These are phyloP conservation scores for Biscogniauxia marginata DNA, from an alignment of 2,329 filamentous ascomycete species.

Conservation along the genomic window DNA sequence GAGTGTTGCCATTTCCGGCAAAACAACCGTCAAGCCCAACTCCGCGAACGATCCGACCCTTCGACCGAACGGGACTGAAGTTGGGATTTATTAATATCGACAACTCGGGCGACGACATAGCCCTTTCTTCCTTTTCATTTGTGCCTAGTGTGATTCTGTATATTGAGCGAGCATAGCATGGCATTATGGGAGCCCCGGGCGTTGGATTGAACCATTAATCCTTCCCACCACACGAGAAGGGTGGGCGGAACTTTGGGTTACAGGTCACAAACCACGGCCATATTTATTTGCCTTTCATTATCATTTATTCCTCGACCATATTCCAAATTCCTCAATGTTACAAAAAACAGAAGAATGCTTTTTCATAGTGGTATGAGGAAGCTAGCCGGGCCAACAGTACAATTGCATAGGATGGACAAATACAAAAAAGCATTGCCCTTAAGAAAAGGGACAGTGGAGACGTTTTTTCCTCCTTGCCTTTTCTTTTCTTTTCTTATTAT, in stretches of 20 bases:
- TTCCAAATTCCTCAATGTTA: conserved; percentile 6
- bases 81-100: conserved; percentile 24
- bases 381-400: conserved; percentile 7
- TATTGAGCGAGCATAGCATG: conserved; percentile 38
- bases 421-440: conserved; percentile 20
- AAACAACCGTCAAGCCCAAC: conserved; percentile 61
- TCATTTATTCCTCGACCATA: conserved; percentile 5
- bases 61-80: conserved; percentile 39
- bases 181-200: conserved; percentile 33
- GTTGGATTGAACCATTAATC: conserved; percentile 27
- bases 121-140: conserved; percentile 27
- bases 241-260: conserved; percentile 3
- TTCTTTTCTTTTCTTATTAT: conserved; percentile 2
- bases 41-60: conserved; percentile 53
- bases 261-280: conserved; percentile 9
- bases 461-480: conserved; percentile 3
- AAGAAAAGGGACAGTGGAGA: conserved; percentile 4
- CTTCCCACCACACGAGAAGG: conserved; percentile 6
- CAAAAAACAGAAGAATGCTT: background rate
- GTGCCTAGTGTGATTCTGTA: conserved; percentile 33
- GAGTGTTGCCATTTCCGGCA: conserved; percentile 59
- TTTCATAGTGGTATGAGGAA: background rate
- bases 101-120: conserved; percentile 23
- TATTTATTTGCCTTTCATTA: conserved; percentile 11
- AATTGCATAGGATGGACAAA: conserved; percentile 27